Conservation (phyloP, 108 stramenopile species). For the Poteriospumella lacustris region DNA sequence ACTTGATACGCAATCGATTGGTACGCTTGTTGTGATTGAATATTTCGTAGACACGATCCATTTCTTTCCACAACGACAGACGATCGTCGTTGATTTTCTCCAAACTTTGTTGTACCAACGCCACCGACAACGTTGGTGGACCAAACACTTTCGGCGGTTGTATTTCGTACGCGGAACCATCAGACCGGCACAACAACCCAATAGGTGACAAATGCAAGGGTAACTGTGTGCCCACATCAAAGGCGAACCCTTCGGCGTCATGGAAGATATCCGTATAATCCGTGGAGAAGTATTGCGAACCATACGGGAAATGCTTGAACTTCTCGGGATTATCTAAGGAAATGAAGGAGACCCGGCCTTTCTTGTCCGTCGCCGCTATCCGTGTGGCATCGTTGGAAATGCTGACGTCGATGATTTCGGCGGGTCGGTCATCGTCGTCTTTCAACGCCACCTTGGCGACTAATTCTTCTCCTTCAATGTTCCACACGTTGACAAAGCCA, state of each 20-base stretch:
- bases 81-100: background rate
- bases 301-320: conserved; percentile 20
- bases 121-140: background rate
- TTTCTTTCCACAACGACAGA: background rate
- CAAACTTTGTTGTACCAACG: background rate
- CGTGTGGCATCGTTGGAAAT: conserved; percentile 36
- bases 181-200: conserved; percentile 34
- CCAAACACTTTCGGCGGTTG: background rate
- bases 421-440: background rate
- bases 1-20: too few relatives aligned
- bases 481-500: conserved; percentile 39
- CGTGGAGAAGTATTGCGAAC: conserved; percentile 49
- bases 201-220: conserved; percentile 39
- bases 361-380: conserved; percentile 28
- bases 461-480: conserved; percentile 30
- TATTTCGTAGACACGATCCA: too few relatives aligned
- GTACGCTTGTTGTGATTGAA: too few relatives aligned
- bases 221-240: conserved; percentile 39
- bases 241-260: conserved; percentile 36
- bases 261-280: conserved; percentile 38
- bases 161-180: conserved; percentile 32
- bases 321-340: background rate
- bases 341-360: background rate
- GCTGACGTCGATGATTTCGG: conserved; percentile 28
- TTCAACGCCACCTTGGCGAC: background rate